Evolutionary conservation across 345 rosid genomes (phyloP).

Genomic region (Syzygium jambos): DNA sequence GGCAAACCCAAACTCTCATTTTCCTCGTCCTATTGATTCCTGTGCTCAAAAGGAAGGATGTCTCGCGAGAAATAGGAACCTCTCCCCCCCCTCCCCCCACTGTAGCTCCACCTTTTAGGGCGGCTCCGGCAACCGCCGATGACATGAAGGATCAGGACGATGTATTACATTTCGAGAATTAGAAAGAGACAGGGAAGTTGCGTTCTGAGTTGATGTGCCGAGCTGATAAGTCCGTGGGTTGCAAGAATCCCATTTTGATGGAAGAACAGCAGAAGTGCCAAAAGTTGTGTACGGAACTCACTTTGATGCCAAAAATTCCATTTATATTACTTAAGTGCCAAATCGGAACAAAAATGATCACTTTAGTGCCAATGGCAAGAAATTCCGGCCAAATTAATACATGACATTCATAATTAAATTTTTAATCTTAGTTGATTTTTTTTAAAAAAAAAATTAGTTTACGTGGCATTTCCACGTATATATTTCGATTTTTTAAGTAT

Average conservation of each 20-base stretch:
- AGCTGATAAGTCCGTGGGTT: background rate
- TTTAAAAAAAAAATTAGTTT: too few species aligned
- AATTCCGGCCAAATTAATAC: too few species aligned
- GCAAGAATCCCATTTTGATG: background rate
- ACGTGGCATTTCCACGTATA: too few species aligned
- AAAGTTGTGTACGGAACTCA: too few species aligned
- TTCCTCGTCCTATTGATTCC: background rate
- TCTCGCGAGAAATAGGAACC: background rate
- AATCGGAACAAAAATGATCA: too few species aligned
- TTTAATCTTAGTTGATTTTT: too few species aligned
- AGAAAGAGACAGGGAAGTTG: background rate
- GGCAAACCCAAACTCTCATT: background rate
- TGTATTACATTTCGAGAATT: background rate
- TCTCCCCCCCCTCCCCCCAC: background rate
- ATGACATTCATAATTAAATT: too few species aligned
- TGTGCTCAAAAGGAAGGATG: background rate
- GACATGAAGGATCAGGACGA: background rate
- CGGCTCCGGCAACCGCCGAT: background rate
- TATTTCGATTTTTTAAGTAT: too few species aligned
- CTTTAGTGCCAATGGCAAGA: too few species aligned
- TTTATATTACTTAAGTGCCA: too few species aligned
- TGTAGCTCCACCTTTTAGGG: background rate
- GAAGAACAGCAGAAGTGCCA: too few species aligned
- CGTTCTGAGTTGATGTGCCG: background rate
- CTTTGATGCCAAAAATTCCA: too few species aligned